phyloP scores from a whole-genome alignment of 345 rosid species.

The Atalantia buxifolia region DNA sequence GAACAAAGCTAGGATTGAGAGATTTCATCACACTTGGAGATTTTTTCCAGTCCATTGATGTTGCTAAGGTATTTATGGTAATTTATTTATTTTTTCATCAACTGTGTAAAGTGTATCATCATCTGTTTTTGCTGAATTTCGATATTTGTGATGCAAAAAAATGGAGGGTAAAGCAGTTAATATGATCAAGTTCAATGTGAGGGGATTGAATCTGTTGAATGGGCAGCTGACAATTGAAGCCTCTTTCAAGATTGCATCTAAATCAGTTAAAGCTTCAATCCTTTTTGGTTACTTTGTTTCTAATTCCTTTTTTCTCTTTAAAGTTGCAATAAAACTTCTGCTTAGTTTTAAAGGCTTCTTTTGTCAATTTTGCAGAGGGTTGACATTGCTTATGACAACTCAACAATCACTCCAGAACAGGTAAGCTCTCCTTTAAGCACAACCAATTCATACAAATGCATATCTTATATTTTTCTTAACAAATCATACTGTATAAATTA shows the following conservation, averaged over 20 bases:
- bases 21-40: constrained; percentile 79
- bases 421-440: constrained; percentile 21
- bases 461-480: background rate
- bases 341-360: constrained; percentile 1
- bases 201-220: constrained; percentile 63
- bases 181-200: constrained; percentile 76
- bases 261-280: constrained; percentile 40
- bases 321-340: background rate
- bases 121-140: constrained; percentile 20
- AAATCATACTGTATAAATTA: no score
- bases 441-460: background rate
- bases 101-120: background rate
- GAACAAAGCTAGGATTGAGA: constrained; percentile 87
- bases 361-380: constrained; percentile 54
- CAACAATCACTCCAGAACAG: constrained; percentile 78
- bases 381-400: constrained; percentile 55
- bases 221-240: constrained; percentile 79
- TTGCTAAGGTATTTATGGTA: constrained; percentile 47
- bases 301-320: background rate
- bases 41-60: constrained; percentile 66
- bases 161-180: constrained; percentile 90
- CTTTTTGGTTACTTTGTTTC: background rate
- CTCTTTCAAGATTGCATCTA: constrained; percentile 64
- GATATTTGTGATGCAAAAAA: constrained; percentile 24
- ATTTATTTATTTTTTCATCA: background rate